Evolutionary conservation across 176 grass and related monocot genomes (phyloP).

Genomic region (Rhynchospora pubera): DNA sequence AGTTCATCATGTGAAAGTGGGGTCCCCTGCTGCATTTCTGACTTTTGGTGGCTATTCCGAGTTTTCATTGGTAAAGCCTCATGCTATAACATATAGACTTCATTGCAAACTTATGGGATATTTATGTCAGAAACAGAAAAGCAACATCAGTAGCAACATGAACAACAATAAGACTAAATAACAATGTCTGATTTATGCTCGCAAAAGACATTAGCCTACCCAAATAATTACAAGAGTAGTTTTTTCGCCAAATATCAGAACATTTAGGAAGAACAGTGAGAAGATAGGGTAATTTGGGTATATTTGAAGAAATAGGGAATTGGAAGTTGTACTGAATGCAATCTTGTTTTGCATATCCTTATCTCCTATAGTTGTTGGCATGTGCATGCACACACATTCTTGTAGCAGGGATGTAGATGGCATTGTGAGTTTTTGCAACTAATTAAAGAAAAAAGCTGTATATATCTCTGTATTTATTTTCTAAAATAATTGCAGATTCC

Average conservation of each 20-base stretch:
- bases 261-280: background rate
- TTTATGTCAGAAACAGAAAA: too few species aligned
- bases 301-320: background rate
- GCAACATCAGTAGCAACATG: too few species aligned
- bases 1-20: conserved; percentile 74
- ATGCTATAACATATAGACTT: conserved; percentile 21
- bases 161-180: too few species aligned
- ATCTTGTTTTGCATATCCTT: conserved; percentile 6
- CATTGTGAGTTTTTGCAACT: background rate
- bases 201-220: background rate
- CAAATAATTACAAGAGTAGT: too few species aligned
- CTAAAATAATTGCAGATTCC: conserved; percentile 44
- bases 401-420: conserved; percentile 14
- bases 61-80: conserved; percentile 48
- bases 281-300: background rate
- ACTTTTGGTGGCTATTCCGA: conserved; percentile 95
- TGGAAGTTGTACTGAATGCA: too few species aligned
- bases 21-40: conserved; percentile 88
- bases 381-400: background rate
- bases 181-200: too few species aligned
- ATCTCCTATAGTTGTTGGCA: conserved; percentile 3
- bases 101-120: conserved; percentile 7
- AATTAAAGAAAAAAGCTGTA: background rate
- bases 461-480: background rate
- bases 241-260: background rate